Conservation (phyloP, 2,329 filamentous ascomycete species). For the Alternaria triticina region DNA sequence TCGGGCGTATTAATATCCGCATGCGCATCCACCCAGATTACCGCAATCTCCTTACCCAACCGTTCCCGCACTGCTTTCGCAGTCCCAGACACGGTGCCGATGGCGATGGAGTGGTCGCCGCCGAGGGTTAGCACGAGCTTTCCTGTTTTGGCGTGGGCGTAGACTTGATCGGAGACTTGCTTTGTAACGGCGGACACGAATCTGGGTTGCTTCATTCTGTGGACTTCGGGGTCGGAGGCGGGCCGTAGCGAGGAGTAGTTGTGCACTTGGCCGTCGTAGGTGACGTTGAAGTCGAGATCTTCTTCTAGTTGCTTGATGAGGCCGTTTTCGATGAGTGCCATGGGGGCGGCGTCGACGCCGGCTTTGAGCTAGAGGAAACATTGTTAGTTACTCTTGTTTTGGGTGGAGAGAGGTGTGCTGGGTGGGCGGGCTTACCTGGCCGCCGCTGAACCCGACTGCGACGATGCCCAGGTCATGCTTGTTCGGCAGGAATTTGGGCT, state of each 20-base stretch:
- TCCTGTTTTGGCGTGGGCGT: conserved; percentile 81
- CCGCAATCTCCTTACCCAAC: conserved; percentile 80
- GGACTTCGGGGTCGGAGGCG: conserved; percentile 64
- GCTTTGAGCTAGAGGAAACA: conserved; percentile 72
- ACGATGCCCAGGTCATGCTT: conserved; percentile 86
- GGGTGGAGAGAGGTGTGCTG: background rate
- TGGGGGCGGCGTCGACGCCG: conserved; percentile 89
- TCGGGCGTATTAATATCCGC: conserved; percentile 98
- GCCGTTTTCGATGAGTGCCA: conserved; percentile 85
- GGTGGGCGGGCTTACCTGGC: conserved; percentile 70
- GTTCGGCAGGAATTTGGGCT: conserved; percentile 78
- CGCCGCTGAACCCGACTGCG: conserved; percentile 94
- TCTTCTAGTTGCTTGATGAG: conserved; percentile 82
- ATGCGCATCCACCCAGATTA: conserved; percentile 99
- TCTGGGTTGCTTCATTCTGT: conserved; percentile 92
- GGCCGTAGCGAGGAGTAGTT: conserved; percentile 79
- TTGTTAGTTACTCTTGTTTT: background rate
- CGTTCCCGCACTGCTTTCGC: conserved; percentile 87
- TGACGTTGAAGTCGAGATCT: conserved; percentile 86
- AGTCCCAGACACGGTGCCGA: conserved; percentile 88
- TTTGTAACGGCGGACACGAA: conserved; percentile 85
- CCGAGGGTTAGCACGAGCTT: conserved; percentile 91
- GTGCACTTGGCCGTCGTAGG: conserved; percentile 83
- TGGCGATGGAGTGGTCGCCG: conserved; percentile 95
- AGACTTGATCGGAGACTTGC: conserved; percentile 81